Evolutionary conservation across 805 yeast species (phyloP), one percentile per base, ranked within the genome.

Genomic region (Jamesozyma piceae): DNA sequence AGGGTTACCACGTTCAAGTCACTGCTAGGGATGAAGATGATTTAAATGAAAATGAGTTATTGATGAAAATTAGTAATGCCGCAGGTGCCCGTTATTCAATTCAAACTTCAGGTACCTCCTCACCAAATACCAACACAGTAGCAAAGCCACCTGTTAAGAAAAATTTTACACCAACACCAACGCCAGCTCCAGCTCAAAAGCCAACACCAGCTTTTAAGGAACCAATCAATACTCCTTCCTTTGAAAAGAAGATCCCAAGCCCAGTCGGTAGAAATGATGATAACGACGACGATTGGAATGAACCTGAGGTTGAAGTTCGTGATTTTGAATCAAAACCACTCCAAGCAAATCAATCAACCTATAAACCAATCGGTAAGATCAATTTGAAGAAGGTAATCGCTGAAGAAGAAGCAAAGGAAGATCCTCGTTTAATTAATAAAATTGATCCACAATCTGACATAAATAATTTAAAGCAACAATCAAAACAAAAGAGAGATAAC

Each of bases 11-110:
- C 60, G 89, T 92, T 42, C 97, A 92, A 65, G 80, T 92, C 50
- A 88, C 96, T 38, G 97, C 97, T n/a, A 79, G 97, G 66, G 95
- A 86, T 58, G 70, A 75, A 35, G 95, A 88, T 57, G 98, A 92
- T 62, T 72, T 94, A 60, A 84, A 86, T 53, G 82, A 83, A 35
- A 72, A 72, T 21, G 94, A 83, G 46, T 74, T 92, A 44, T 62
- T 87, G 51, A 71, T 77, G 35, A 80, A 86, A 49, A 79, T 92
- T 38, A 79, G 85, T 49, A 82, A 86, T 51, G 96, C 97, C 28
- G 84, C 97, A 2, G 98, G 98, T 54, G 95, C 98, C 15, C 80
- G 95, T 58, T 92, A 92, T 66, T 80, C 92, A 4, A 75, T 77
- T 43, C 85, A 78, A 41, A 57, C 63, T 4, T 50, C 64, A 14